phyloP scores from a whole-genome alignment of 495 filamentous ascomycete genomes.

The Parachaetomium inaequale region DNA sequence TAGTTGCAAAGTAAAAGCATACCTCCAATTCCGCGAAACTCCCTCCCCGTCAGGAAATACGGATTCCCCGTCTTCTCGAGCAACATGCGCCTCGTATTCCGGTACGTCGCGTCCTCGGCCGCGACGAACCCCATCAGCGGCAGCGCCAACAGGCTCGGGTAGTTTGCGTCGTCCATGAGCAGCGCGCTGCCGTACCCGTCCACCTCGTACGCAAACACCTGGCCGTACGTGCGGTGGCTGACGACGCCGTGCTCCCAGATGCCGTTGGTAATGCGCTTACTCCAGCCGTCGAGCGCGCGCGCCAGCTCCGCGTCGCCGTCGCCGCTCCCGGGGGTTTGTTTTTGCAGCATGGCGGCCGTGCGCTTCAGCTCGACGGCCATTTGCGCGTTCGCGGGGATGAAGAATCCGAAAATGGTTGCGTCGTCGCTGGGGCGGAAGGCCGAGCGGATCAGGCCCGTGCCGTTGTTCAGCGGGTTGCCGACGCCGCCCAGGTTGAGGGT shows the following conservation, averaged over 20 bases:
- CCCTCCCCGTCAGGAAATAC: conserved; percentile 77
- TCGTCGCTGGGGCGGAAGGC: conserved; percentile 97
- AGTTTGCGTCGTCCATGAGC: conserved; percentile 96
- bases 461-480: conserved; percentile 85
- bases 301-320: conserved; percentile 44
- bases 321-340: conserved; percentile 49
- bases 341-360: conserved; percentile 62
- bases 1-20: conserved; percentile 11
- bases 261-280: conserved; percentile 65
- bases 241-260: conserved; percentile 90
- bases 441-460: conserved; percentile 81
- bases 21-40: conserved; percentile 86
- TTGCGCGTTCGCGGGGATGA: conserved; percentile 94
- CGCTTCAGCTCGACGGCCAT: conserved; percentile 87
- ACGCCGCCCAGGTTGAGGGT: conserved; percentile 77
- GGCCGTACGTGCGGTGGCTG: conserved; percentile 73
- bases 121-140: conserved; percentile 82
- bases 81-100: conserved; percentile 91
- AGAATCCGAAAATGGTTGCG: conserved; percentile 91
- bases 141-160: conserved; percentile 83
- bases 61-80: conserved; percentile 76
- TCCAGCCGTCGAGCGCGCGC: conserved; percentile 56
- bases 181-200: conserved; percentile 91
- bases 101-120: conserved; percentile 63
- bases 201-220: conserved; percentile 94